Evolutionary conservation across 2,329 filamentous ascomycete genomes (phyloP), one percentile per base, ranked within the genome.

Genomic region (Kalaharituber pfeilii): DNA sequence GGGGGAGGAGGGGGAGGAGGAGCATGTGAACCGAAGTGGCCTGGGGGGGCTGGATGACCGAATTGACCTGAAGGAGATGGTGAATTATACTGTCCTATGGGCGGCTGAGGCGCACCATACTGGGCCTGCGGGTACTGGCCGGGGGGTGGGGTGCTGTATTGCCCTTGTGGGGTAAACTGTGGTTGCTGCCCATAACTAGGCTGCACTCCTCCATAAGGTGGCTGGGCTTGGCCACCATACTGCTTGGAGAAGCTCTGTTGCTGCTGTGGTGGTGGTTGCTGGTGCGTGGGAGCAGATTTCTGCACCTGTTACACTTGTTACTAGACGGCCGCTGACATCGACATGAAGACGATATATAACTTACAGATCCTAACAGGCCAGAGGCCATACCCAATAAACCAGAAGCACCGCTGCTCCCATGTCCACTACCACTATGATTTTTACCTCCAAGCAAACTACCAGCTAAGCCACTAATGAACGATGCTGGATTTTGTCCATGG

Each of bases 401-500:
- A 52, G 39, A 57, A 9, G 58, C 28, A 9, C 55, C 53, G 50
- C 59, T 56, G 27, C 53, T 50, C 9, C 45, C 22, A 51, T 54
- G 51, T 7, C 25, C 49, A 22, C 50, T 36, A 53, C 49, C 39
- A 36, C 57, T 57, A 27, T 57, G 58, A 15, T 59, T 61, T 28
- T 58, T 57, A 15, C 59, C 58, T 25, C 59, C 60, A 36, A 63
- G 56, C 9, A 63, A 52, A 15, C 62, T 59, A 42, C 58, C 56
- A 9, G 62, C 61, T 22, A 62, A 52, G 47, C 55, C 56, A 13
- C 49, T 55, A 26, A 60, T 56, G 33, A 56, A 54, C 2, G 60
- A 59, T 15, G 57, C 28, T 9, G 57, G 50, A n/a, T 57, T 56
- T n/a, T n/a, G n/a, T 39, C 54, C 52, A 29, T 52, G 49, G 29